A percentile compares a stretch with the other conserved stretches of the same genome.
Conservation (phyloP, 805 yeast genomes). For the Saturnispora mendoncae region DNA sequence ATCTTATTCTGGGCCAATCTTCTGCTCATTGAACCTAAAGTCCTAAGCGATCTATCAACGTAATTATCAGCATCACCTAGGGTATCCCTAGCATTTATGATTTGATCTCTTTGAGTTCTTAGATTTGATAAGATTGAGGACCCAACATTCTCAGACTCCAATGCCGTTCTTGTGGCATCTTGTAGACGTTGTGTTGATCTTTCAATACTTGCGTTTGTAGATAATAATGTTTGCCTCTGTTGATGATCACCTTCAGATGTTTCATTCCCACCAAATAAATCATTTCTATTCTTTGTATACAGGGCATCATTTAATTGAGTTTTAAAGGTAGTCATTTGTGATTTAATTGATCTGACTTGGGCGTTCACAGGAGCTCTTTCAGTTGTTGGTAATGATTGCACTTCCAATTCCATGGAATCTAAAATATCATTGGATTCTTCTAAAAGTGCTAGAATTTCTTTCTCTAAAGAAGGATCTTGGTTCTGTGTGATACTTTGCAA, state of each 20-base stretch:
- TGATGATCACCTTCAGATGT: slow-evolving; percentile 25
- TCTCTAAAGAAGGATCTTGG: background rate
- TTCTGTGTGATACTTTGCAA: background rate
- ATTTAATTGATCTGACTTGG: slow-evolving; percentile 62
- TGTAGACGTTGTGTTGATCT: slow-evolving; percentile 73
- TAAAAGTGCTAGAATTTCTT: slow-evolving; percentile 23
- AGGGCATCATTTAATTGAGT: slow-evolving; percentile 42
- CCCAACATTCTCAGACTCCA: slow-evolving; percentile 88
- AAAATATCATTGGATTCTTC: slow-evolving; percentile 75
- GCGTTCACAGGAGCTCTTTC: slow-evolving; percentile 64
- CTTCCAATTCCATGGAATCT: slow-evolving; percentile 83
- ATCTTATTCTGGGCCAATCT: slow-evolving; percentile 85
- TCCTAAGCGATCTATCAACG: slow-evolving; percentile 81
- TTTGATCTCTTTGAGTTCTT: slow-evolving; percentile 89
- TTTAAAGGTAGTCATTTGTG: slow-evolving; percentile 50
- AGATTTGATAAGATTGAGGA: slow-evolving; percentile 82
- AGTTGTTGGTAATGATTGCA: slow-evolving; percentile 72
- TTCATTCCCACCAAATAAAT: slow-evolving; percentile 45
- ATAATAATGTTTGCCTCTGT: slow-evolving; percentile 75
- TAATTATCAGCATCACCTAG: slow-evolving; percentile 85
- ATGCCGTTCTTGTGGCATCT: slow-evolving; percentile 83
- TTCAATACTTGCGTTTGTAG: slow-evolving; percentile 72
- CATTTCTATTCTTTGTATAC: slow-evolving; percentile 65
- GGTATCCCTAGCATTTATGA: slow-evolving; percentile 76
- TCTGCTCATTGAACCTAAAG: slow-evolving; percentile 86